Evolutionary conservation across 108 stramenopile genomes (phyloP), one percentile per base, ranked within the genome.

Genomic region (Skeletonema menzelii): DNA sequence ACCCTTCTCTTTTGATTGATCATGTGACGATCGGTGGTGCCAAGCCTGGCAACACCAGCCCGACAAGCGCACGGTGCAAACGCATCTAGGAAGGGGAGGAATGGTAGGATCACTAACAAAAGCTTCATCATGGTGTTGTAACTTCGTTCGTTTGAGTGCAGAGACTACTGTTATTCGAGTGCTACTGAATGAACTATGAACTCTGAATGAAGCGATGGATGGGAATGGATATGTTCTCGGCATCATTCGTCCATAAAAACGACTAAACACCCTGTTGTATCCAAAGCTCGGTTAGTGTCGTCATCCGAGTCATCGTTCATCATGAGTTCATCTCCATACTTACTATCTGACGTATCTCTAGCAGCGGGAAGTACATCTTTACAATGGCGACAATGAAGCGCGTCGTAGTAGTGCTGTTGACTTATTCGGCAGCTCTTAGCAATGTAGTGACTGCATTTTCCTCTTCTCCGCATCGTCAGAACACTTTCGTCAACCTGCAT

Each of bases 351-450:
- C n/a, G n/a, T n/a, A n/a, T n/a, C n/a, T n/a, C n/a, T n/a, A n/a
- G n/a, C n/a, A n/a, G n/a, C n/a, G n/a, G n/a, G n/a, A n/a, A n/a
- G n/a, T n/a, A n/a, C n/a, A n/a, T n/a, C n/a, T n/a, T n/a, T 11
- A 66, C 34, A 66, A 68, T 31, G 65, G 56, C 27, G 56, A 71
- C 19, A 73, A 82, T 44, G 84, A 87, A 53, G 77, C 71, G 28
- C 58, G 22, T 20, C 49, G 2, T 53, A 24, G 2, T 53, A 24
- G 8, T 53, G n/a, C 49, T 53, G 22, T 8, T 53, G 22, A 22
- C 49, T 8, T 53, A 7, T 22, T 53, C 17, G 49, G 11, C 35
- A 37, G 10, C 8, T 53, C 49, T 53, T 0, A 53, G 5, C n/a
- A 37, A 10, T 12, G 35, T 31, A 0, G 44, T 53, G 49, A 24